Conservation (phyloP, 1,284 basidiomycete species). For the Pseudozyma thailandica region DNA sequence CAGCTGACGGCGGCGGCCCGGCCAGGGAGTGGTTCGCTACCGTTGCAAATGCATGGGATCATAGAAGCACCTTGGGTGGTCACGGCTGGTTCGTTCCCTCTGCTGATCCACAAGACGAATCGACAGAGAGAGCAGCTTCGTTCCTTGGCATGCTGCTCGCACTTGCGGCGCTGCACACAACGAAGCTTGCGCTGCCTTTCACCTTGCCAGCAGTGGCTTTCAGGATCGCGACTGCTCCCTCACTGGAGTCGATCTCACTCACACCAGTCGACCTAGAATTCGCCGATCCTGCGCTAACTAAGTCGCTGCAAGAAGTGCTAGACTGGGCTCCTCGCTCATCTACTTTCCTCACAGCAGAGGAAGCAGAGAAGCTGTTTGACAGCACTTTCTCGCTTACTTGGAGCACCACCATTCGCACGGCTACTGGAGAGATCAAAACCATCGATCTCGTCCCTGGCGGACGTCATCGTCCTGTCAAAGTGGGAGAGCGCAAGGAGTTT, state of each 20-base stretch:
- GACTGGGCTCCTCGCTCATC: conserved; percentile 16
- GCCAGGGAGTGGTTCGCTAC: conserved; percentile 55
- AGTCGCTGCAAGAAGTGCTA: conserved; percentile 32
- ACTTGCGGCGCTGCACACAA: conserved; percentile 47
- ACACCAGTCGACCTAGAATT: conserved; percentile 34
- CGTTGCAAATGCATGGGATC: conserved; percentile 31
- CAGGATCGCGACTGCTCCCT: conserved; percentile 23
- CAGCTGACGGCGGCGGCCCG: conserved; percentile 56
- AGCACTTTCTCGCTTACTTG: conserved; percentile 41
- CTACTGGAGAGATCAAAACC: conserved; percentile 13
- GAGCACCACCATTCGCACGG: conserved; percentile 25
- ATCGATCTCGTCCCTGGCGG: conserved; percentile 44
- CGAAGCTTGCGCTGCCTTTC: conserved; percentile 45
- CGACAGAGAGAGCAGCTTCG: conserved; percentile 7
- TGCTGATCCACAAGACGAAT: neutral
- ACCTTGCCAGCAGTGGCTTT: conserved; percentile 27
- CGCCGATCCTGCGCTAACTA: conserved; percentile 33
- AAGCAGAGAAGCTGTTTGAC: conserved; percentile 25
- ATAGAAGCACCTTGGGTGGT: conserved; percentile 1
- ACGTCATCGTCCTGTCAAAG: conserved; percentile 28
- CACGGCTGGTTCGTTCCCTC: conserved; percentile 27
- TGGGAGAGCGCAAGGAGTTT: conserved; percentile 21
- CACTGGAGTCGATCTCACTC: conserved; percentile 4
- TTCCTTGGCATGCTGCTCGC: conserved; percentile 50
- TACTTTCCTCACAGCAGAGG: neutral